Evolutionary conservation across 208 protist genomes (phyloP), one percentile per base, ranked within the genome.

Genomic region (Trypanosoma caninum): DNA sequence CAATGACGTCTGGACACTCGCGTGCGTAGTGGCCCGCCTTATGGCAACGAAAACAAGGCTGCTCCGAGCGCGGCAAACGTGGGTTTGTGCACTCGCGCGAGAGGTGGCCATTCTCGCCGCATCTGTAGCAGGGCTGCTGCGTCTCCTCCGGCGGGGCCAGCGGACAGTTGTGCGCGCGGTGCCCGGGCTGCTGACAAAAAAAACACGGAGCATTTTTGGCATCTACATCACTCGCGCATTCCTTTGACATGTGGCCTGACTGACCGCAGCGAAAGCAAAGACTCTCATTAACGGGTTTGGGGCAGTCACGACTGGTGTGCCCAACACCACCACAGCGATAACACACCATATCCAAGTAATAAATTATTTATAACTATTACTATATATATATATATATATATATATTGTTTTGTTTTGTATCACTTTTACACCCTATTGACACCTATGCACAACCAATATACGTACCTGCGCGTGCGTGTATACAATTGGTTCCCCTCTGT

Each of bases 161-260:
- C 25, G 89, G 82, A 78, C 91, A 97, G 38, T 91, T 84, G 64
- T 87, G 74, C 41, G 85, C 79, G 33, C 88, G 70, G 78, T 97
- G 91, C 48, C 91, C 91, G 13, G 78, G 57, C 76, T 81, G 81
- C 61, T 82, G 80, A 73, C 91, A 97, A 72, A 86, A 91, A 78
- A 86, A 95, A 66, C 91, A 97, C 42, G 84, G 84, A 16, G 84
- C 81, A 41, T 91, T 67, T 54, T 72, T 76, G 14, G 67, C 77
- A 42, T 72, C 68, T 22, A 87, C 61, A 46, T 59, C 72, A 68
- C 80, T 89, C 33, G 80, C 31, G 82, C 88, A 94, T 54, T 89
- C 76, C 64, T 80, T 80, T 41, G 76, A 76, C 42, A 91, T 76
- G 80, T 94, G 88, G 37, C 85, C 88, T 2, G 73, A 69, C 69